Conservation (phyloP, 495 filamentous ascomycete genomes). For the Penicillium coffeae region DNA sequence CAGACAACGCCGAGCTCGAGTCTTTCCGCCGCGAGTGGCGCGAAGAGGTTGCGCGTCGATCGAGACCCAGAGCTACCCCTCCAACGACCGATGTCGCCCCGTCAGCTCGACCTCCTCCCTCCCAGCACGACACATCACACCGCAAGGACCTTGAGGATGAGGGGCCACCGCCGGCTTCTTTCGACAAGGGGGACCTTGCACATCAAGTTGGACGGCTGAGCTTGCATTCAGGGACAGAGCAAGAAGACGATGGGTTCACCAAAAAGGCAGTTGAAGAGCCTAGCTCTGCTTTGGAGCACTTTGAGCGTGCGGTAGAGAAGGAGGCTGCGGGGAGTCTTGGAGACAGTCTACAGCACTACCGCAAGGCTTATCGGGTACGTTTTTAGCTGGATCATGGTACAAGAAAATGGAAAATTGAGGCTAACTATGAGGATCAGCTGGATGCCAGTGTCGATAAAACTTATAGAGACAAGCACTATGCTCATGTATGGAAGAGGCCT, state of each 20-base stretch:
- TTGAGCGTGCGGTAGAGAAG: constrained; percentile 85
- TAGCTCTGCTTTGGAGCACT: constrained; percentile 82
- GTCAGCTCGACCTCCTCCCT: constrained; percentile 29
- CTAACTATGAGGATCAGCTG: constrained; percentile 48
- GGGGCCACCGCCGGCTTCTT: constrained; percentile 33
- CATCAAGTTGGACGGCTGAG: constrained; percentile 36
- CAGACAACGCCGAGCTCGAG: constrained; percentile 69
- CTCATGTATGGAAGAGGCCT: constrained; percentile 52
- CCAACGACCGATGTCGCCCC: constrained; percentile 20
- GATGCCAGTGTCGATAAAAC: constrained; percentile 77
- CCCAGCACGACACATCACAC: constrained; percentile 29
- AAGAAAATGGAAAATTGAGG: no score
- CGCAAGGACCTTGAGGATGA: constrained; percentile 40
- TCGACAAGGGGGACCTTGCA: constrained; percentile 39
- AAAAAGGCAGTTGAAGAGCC: constrained; percentile 48
- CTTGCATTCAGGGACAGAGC: constrained; percentile 27
- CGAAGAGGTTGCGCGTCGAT: constrained; percentile 67
- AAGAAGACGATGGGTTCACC: constrained; percentile 31
- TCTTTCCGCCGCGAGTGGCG: constrained; percentile 79
- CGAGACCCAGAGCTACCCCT: constrained; percentile 26
- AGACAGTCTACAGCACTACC: constrained; percentile 84
- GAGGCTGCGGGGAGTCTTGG: constrained; percentile 81
- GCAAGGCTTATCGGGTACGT: constrained; percentile 85
- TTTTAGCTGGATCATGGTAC: no score
- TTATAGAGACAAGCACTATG: constrained; percentile 89